phyloP scores from a whole-genome alignment of 768 basidiomycete genomes.

The Collybiopsis confluens region DNA sequence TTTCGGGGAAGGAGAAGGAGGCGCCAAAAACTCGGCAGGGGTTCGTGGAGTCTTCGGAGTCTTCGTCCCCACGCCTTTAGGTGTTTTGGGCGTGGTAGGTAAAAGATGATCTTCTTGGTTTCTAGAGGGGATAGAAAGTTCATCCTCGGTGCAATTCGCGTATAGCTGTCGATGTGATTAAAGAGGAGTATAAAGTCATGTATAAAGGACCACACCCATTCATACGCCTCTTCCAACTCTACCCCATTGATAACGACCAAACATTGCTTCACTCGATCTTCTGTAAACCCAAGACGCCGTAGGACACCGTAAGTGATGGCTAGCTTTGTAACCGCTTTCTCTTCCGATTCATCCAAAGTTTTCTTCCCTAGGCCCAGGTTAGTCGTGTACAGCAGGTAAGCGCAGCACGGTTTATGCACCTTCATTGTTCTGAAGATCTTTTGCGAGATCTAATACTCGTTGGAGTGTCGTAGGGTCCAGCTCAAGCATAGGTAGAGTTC shows the following conservation, averaged over 20 bases:
- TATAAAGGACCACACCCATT: slow-evolving; percentile 65
- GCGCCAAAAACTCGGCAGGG: slow-evolving; percentile 26
- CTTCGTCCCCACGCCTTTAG: slow-evolving; percentile 8
- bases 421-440: slow-evolving; percentile 28
- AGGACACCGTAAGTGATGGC: slow-evolving; percentile 81
- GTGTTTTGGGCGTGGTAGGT: slow-evolving; percentile 21
- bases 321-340: slow-evolving; percentile 66
- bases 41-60: slow-evolving; percentile 24
- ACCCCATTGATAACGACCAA: slow-evolving; percentile 57
- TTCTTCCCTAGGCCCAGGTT: slow-evolving; percentile 27
- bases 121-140: slow-evolving; percentile 29
- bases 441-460: slow-evolving; percentile 52
- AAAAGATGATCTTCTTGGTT: slow-evolving; percentile 16
- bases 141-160: slow-evolving; percentile 57
- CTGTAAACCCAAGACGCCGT: slow-evolving; percentile 70
- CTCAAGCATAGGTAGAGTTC: slow-evolving; percentile 56
- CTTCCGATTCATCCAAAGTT: slow-evolving; percentile 52
- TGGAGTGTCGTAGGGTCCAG: slow-evolving; percentile 57
- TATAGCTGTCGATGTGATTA: slow-evolving; percentile 45
- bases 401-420: no score
- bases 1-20: slow-evolving; percentile 15
- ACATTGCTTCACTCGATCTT: slow-evolving; percentile 68
- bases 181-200: background rate
- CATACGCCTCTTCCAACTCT: slow-evolving; percentile 83
- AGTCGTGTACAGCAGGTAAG: no score